Conservation (phyloP, 441 rosid genomes). For the Gossypium lobatum region DNA sequence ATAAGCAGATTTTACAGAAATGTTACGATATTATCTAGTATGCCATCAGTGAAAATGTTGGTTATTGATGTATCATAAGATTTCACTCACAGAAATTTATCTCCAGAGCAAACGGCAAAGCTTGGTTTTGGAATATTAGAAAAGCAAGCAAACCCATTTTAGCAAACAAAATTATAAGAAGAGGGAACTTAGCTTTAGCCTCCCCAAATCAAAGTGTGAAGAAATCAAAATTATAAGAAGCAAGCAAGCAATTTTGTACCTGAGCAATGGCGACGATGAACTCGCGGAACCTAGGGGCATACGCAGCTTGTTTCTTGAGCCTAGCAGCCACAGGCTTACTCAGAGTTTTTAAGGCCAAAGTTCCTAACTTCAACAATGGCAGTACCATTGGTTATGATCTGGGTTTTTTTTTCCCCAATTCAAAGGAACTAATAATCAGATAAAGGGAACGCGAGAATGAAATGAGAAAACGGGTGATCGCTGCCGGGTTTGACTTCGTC, state of each 20-base stretch:
- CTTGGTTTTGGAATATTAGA: background rate
- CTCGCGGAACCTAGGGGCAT: slow-evolving; percentile 55
- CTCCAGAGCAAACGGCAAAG: background rate
- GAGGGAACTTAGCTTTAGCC: background rate
- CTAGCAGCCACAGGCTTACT: slow-evolving; percentile 54
- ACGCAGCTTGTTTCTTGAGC: slow-evolving; percentile 56
- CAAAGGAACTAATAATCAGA: background rate
- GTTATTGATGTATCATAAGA: background rate
- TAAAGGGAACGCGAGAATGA: background rate
- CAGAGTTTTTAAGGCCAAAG: slow-evolving; percentile 46
- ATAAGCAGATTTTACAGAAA: background rate
- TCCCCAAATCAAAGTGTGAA: background rate
- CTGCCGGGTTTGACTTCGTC: slow-evolving; percentile 3
- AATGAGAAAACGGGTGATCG: background rate
- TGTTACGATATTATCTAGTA: no score
- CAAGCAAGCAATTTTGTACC: slow-evolving; percentile 24
- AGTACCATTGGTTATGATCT: slow-evolving; percentile 35
- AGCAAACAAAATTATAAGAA: background rate
- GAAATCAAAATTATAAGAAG: background rate
- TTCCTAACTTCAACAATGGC: slow-evolving; percentile 54
- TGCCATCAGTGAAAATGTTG: no score
- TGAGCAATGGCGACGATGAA: slow-evolving; percentile 51
- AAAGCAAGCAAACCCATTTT: background rate
- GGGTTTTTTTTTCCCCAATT: background rate
- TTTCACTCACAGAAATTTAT: background rate